Base-by-base conservation (phyloP, 371 early-diverging fungal species). In the Mucor racemosus region DNA sequence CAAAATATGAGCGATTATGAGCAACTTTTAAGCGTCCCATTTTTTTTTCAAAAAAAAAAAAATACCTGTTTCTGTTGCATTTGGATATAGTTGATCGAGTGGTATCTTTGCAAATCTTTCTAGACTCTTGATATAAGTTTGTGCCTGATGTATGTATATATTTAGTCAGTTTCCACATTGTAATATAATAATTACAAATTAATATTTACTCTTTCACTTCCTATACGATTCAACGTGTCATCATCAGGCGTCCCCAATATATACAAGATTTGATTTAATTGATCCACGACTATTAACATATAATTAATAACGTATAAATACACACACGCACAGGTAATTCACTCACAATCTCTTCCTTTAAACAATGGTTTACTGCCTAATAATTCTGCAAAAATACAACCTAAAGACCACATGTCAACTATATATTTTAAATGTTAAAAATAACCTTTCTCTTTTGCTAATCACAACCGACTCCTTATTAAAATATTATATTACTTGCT, bases 201-300 rank as follows among this genome's bases (percentile, higher is more conserved):
- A 26, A 26, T 26, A 26, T 53, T 72, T 75, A 80, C 93, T 68
- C 94, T 79, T 58, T 92, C 92, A 70, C 91, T 91, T 33, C 89
- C 89, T 61, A 99, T 92, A 26, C 95, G 87, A 53, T 85, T 74
- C 65, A 99, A 80, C 1, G 96, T 95, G 14, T 90, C 95, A 71
- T 96, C 97, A 71, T 94, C 95, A 19, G 99, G 99, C 0, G 99
- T 99, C 40, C 99, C 99, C 44, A 99, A 83, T 39, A 97, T 94
- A 63, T 88, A 86, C 62, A 99, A 88, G 67, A 99, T 99, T 81
- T 97, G 95, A 76, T 99, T 99, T 67, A 99, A 81, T 79, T 99
- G 99, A 76, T 99, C 97, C n/a, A 99, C 95, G 75, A 99, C 86
- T 85, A 71, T 2, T 26, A 4, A 6, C 6, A 34, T 9, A 11